Evolutionary conservation across 176 grass and related monocot species (phyloP), one percentile per base, ranked within the genome.

Genomic region (Raddia distichophylla): DNA sequence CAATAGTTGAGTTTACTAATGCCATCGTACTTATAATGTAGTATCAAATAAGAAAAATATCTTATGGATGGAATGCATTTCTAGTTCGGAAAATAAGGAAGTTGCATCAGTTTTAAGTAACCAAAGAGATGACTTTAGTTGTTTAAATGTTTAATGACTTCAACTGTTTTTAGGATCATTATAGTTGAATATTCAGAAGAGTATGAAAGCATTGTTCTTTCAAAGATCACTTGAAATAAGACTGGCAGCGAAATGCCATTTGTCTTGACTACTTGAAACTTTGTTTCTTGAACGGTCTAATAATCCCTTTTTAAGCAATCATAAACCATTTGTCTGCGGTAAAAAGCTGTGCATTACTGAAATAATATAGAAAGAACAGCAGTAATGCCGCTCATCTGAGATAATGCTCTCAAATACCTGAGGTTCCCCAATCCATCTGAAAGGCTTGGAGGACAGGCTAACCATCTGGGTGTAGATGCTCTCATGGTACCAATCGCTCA

Each of bases 401-500:
- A 78, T 15, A 1, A 61, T 43, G 4, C 3, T 15, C 5, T 11
- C 3, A n/a, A 0, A 51, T 72, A 91, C 94, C 91, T 97, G 94
- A 0, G 94, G 94, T 77, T 97, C 94, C 60, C 94, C 94, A 32
- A 97, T 90, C 94, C 94, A 97, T 65, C 89, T 71, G 64, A 92
- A 86, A 12, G 89, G 91, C 13, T 81, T 97, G 71, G 89, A 84
- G 52, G 89, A 91, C 73, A 97, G 94, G 8, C 87, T 87, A 40
- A 88, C 91, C 86, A 87, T 91, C 86, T 97, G 94, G 33, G 87
- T 75, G 42, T 94, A 87, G 69, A 94, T 84, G 90, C 86, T 93
- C 15, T 92, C 77, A 46, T 97, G 91, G 80, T 97, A 97, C 94
- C 94, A 97, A 60, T 97, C 94, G 16, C 87, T 94, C 15, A 97